phyloP scores from a whole-genome alignment of 1,139 yeast genomes.

The Pichia sp. region DNA sequence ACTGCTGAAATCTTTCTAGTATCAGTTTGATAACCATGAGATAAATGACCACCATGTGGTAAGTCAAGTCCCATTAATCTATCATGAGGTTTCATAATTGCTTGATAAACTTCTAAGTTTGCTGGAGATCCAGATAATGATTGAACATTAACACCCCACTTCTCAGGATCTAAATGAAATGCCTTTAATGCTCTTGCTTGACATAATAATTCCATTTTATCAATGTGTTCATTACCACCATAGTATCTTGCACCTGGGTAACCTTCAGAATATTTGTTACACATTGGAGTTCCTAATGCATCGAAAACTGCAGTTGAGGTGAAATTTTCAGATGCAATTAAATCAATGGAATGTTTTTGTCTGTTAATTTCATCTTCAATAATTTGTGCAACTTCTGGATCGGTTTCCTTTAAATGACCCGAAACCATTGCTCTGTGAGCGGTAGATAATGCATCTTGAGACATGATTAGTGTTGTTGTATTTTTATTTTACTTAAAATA shows the following conservation, averaged over 20 bases:
- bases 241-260: constrained; percentile 86
- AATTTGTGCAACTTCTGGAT: constrained; percentile 78
- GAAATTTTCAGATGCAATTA: constrained; percentile 96
- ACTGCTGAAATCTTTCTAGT: constrained; percentile 92
- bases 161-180: constrained; percentile 67
- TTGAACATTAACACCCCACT: constrained; percentile 98
- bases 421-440: constrained; percentile 61
- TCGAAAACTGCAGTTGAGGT: constrained; percentile 95
- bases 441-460: constrained; percentile 55
- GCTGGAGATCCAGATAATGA: constrained; percentile 97
- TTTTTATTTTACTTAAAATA: too few relatives aligned
- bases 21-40: constrained; percentile 97
- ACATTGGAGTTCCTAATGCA: constrained; percentile 96
- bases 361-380: constrained; percentile 84
- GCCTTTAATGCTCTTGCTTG: constrained; percentile 91
- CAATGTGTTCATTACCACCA: constrained; percentile 92
- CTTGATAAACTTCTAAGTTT: constrained; percentile 91
- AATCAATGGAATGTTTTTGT: constrained; percentile 89
- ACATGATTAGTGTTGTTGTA: constrained; percentile 10
- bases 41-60: constrained; percentile 97
- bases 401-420: constrained; percentile 65
- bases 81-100: constrained; percentile 89
- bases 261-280: constrained; percentile 82
- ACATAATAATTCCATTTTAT: constrained; percentile 84
- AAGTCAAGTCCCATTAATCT: constrained; percentile 94